Base-by-base conservation (phyloP, 257 asterid genomes). In the Apocynum venetum region DNA sequence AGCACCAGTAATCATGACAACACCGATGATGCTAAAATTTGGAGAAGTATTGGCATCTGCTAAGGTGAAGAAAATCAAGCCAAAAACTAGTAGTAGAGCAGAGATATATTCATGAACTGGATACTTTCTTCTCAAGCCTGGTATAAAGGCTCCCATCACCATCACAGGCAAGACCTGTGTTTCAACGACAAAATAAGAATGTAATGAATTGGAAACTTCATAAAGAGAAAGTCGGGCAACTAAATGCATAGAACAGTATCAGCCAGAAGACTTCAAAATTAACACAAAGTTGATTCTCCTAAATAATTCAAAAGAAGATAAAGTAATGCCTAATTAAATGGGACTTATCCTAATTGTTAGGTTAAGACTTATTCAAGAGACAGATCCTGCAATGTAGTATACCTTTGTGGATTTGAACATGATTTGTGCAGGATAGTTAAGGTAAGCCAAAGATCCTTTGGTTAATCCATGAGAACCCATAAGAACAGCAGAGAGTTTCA, bases 361-460 rank as follows among this genome's bases (percentile, higher is more conserved):
- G 48, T 13, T 53, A 31, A 48, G 49, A 75, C 72, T 61, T 43
- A 10, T n/a, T 6, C 70, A 31, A 35, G 57, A 51, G 52, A 48
- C 35, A 43, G 20, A 41, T 63, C 35, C 12, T 43, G 49, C 3
- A 2, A 4, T 47, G 55, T n/a, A 35, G 8, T 40, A 67, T 86
- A 94, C 98, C 98, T 92, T 94, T 48, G 98, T 94, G 72, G 98
- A 94, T 80, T 94, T 94, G 69, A 91, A 94, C 98, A 94, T 94
- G 83, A 94, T 92, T 72, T 94, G 98, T 60, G 98, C 98, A 0
- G 98, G 98, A 77, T 94, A 94, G 70, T 94, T 92, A 69, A 94
- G 96, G 83, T 89, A 94, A 51, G 98, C 98, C 73, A 94, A 88
- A 10, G 98, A 92, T 36, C 98, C 97, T 77, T 94, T 94, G 11